These are phyloP conservation scores for Erythrophleum fordii DNA, from an alignment of 306 rosid genomes.

Conservation along the genomic window DNA sequence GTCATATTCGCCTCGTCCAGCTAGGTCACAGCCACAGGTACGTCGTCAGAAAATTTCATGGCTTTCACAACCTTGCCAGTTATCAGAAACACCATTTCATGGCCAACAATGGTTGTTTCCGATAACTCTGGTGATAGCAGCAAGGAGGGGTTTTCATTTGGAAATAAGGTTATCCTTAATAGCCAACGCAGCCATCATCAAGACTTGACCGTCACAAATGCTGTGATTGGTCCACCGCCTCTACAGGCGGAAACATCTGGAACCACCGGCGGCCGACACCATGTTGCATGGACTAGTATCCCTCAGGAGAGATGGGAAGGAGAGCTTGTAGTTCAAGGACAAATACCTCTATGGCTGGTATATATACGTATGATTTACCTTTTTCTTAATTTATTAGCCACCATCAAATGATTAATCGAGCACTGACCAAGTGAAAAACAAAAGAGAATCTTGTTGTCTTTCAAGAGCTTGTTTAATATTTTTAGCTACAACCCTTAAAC, in stretches of 20 bases:
- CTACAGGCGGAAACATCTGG: neutral
- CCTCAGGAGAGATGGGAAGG: constrained; percentile 90
- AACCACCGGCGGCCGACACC: constrained; percentile 23
- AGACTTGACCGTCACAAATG: constrained; percentile 47
- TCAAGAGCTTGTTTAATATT: neutral
- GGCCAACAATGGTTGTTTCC: constrained; percentile 32
- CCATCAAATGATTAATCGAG: neutral
- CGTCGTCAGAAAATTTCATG: constrained; percentile 32
- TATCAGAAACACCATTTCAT: constrained; percentile 38
- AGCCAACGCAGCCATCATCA: constrained; percentile 23
- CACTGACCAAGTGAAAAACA: constrained; percentile 18
- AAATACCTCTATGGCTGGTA: constrained; percentile 86
- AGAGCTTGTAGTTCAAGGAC: constrained; percentile 72
- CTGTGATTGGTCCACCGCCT: constrained; percentile 50
- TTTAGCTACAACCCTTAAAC: neutral
- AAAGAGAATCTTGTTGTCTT: neutral
- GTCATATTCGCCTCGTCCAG: neutral
- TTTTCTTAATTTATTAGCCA: neutral
- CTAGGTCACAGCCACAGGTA: neutral
- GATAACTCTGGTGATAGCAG: constrained; percentile 18
- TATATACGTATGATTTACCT: neutral
- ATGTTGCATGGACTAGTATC: constrained; percentile 95
- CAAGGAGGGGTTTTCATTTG: constrained; percentile 24
- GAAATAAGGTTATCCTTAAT: constrained; percentile 17
- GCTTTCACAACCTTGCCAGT: constrained; percentile 50